Base-by-base conservation (phyloP, 1,284 basidiomycete species). In the Taiwanofungus camphoratus region DNA sequence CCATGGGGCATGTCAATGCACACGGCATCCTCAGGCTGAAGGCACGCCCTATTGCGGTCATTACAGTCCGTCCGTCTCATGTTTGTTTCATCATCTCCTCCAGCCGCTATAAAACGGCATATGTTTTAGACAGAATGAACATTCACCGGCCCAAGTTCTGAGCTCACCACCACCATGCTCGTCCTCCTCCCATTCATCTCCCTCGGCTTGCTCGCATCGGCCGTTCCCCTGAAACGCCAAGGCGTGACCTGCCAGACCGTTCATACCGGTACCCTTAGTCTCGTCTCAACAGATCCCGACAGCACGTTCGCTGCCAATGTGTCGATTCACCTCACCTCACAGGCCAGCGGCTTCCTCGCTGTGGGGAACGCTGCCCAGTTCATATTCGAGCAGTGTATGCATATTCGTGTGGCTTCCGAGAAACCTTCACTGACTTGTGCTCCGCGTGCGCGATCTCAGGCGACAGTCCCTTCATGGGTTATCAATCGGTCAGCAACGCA, bases 351-450 rank as follows among this genome's bases (percentile, higher is more conserved):
- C 29, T 5, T 40, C 12, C 15, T 24, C 16, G 27, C 16, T 11
- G 18, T 18, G n/a, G 26, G 19, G 26, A 11, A 5, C 7, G 5
- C 16, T n/a, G 12, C n/a, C 12, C 18, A 8, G 39, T 40, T 31
- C 19, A 20, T 16, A n/a, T 40, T 40, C 29, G 8, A 40, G 13
- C n/a, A 40, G 21, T 40, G 39, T 40, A 32, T 31, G 39, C 16
- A 15, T 16, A 32, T 30, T 11, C 13, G 7, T 34, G 12, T 12
- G 37, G 21, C 13, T 19, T 39, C 13, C n/a, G 11, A 18, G 31
- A 8, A 24, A 16, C 5, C 8, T 8, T n/a, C 21, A 29, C 9
- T 6, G n/a, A 26, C 15, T 9, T 13, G 9, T 20, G 13, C 36
- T 13, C 29, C 21, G 18, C 15, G 13, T 39, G 6, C 37, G 29